Conservation (phyloP, 2,329 filamentous ascomycete species). For the Ophiocordyceps camponoti-rufipedis region DNA sequence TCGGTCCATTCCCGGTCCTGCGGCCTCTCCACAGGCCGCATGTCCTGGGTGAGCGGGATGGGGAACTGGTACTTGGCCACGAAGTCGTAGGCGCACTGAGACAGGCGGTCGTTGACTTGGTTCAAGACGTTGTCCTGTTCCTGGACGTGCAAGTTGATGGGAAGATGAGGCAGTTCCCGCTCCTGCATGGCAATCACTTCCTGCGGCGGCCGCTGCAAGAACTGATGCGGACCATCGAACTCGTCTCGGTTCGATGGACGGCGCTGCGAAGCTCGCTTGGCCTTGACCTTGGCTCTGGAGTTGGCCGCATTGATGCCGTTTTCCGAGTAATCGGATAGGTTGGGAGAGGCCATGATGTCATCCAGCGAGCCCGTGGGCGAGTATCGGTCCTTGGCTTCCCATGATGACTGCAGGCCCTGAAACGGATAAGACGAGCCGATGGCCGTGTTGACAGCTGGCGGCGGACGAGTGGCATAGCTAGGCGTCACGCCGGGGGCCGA, state of each 20-base stretch:
- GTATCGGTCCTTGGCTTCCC: slow-evolving; percentile 28
- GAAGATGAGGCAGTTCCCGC: slow-evolving; percentile 62
- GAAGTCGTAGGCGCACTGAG: slow-evolving; percentile 77
- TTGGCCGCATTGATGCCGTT: slow-evolving; percentile 22
- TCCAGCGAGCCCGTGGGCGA: slow-evolving; percentile 40
- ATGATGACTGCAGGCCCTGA: slow-evolving; percentile 14
- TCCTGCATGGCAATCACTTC: slow-evolving; percentile 60
- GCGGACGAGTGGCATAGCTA: slow-evolving; percentile 22
- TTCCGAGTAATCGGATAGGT: slow-evolving; percentile 43
- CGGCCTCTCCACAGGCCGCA: slow-evolving; percentile 55
- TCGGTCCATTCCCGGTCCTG: slow-evolving; percentile 79
- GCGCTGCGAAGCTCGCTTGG: slow-evolving; percentile 38
- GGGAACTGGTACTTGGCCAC: slow-evolving; percentile 84
- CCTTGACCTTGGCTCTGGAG: slow-evolving; percentile 22
- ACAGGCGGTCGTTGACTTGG: slow-evolving; percentile 68
- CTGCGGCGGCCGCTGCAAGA: slow-evolving; percentile 53
- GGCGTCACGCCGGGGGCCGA: slow-evolving; percentile 19
- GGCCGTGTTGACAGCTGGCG: slow-evolving; percentile 20
- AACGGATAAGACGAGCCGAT: slow-evolving; percentile 16
- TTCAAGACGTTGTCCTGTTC: slow-evolving; percentile 70
- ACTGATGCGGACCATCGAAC: slow-evolving; percentile 76
- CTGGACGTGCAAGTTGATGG: slow-evolving; percentile 64
- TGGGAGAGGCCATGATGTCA: slow-evolving; percentile 38
- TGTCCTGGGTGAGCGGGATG: slow-evolving; percentile 67
- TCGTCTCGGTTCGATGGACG: slow-evolving; percentile 70